Evolutionary conservation across 352 stramenopile genomes (phyloP).

Genomic region (Discostella stelligera): DNA sequence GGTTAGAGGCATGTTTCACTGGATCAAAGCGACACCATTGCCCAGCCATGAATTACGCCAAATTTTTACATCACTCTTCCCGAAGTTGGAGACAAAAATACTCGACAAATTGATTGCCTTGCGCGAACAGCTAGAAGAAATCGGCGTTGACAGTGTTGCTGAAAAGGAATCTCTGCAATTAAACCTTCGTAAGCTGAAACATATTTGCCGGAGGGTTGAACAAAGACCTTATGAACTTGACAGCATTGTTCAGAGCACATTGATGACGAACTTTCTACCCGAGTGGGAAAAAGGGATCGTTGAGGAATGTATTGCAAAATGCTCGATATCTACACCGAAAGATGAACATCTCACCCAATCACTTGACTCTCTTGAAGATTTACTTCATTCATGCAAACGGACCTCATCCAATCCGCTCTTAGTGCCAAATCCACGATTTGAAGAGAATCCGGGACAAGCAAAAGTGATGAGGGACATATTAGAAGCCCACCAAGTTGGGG

Average conservation of each 20-base stretch:
- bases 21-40: conserved; percentile 50
- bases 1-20: conserved; percentile 63
- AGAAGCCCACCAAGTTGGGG: conserved; percentile 78
- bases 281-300: conserved; percentile 57
- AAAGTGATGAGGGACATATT: conserved; percentile 57
- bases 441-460: conserved; percentile 54
- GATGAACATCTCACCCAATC: conserved; percentile 12
- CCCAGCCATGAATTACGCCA: conserved; percentile 36
- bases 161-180: conserved; percentile 56
- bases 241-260: conserved; percentile 42
- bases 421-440: conserved; percentile 53
- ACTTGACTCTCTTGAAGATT: conserved; percentile 22
- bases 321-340: conserved; percentile 29
- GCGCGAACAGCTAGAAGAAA: conserved; percentile 44
- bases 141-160: conserved; percentile 47
- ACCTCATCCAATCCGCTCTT: conserved; percentile 49
- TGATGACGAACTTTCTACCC: conserved; percentile 58
- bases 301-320: conserved; percentile 44
- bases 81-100: conserved; percentile 30
- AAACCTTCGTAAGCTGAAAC: conserved; percentile 57
- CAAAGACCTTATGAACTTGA: conserved; percentile 36
- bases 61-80: conserved; percentile 52
- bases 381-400: conserved; percentile 42
- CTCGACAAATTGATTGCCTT: conserved; percentile 52
- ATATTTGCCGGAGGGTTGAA: conserved; percentile 57